Conservation (phyloP, 2,329 filamentous ascomycete species). For the Cladosporium sp. region DNA sequence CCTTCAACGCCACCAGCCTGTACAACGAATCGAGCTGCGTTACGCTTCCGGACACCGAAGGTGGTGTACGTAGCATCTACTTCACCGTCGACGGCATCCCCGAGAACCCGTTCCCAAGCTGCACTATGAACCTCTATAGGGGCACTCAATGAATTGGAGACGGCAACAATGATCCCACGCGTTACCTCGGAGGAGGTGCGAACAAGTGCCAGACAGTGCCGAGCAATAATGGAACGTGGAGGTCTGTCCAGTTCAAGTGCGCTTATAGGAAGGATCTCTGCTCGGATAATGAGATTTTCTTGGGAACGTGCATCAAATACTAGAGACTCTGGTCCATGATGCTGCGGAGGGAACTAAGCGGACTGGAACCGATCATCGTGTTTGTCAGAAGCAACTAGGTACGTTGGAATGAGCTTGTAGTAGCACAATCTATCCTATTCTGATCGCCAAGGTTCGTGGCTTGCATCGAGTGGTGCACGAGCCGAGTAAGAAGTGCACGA, state of each 20-base stretch:
- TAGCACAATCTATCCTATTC: no score
- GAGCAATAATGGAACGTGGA: neutral
- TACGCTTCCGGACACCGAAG: neutral
- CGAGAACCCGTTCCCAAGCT: neutral
- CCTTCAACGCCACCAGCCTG: neutral
- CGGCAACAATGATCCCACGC: neutral
- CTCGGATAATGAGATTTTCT: neutral
- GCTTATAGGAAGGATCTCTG: neutral
- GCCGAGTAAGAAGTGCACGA: no score
- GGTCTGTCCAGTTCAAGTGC: neutral
- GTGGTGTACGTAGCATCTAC: neutral
- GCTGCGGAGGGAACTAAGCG: no score
- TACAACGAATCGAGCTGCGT: conserved; percentile 2
- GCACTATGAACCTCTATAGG: neutral
- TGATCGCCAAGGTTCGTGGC: no score
- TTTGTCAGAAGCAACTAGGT: no score
- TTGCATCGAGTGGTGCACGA: no score
- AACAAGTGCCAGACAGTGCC: neutral
- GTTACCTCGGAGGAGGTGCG: neutral
- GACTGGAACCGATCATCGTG: no score
- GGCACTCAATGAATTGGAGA: neutral
- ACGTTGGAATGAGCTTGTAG: no score
- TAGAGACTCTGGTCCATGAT: no score
- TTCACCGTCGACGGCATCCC: neutral
- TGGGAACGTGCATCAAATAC: neutral